A percentile compares a stretch with the other conserved stretches of the same genome.
phyloP scores from a whole-genome alignment of 192 early-diverging fungal species.

The Backusella parvicylindrica region DNA sequence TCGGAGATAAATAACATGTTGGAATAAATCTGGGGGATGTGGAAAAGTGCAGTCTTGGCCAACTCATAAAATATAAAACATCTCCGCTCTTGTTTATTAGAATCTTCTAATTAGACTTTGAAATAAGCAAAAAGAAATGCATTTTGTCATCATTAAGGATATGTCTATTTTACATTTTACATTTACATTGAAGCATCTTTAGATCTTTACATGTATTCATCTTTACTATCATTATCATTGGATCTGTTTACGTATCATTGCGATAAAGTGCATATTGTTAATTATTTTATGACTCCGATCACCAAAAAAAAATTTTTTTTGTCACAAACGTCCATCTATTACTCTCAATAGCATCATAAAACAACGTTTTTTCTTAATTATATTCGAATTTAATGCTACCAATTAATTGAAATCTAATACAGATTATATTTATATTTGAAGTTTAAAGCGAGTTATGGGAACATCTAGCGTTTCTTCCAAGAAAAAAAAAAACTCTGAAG shows the following conservation, averaged over 20 bases:
- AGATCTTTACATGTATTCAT: background rate
- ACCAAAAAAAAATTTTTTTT: background rate
- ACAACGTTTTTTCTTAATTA: background rate
- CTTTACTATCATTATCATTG: background rate
- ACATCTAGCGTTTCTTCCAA: background rate
- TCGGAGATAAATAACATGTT: background rate
- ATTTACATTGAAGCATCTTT: background rate
- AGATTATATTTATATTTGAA: background rate
- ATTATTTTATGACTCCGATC: background rate
- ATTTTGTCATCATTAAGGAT: background rate
- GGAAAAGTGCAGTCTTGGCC: background rate
- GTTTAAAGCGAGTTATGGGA: background rate
- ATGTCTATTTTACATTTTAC: background rate
- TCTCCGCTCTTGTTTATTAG: background rate
- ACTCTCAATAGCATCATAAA: background rate
- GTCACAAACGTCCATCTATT: background rate
- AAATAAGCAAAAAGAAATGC: background rate
- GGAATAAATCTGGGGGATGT: background rate
- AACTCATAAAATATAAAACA: background rate
- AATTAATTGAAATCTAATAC: background rate
- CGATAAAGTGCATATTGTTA: background rate
- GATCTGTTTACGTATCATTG: background rate
- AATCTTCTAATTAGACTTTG: background rate
- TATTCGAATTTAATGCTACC: background rate
- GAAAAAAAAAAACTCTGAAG: background rate